Base-by-base conservation (phyloP, 345 rosid species). In the Toxicodendron radicans region DNA sequence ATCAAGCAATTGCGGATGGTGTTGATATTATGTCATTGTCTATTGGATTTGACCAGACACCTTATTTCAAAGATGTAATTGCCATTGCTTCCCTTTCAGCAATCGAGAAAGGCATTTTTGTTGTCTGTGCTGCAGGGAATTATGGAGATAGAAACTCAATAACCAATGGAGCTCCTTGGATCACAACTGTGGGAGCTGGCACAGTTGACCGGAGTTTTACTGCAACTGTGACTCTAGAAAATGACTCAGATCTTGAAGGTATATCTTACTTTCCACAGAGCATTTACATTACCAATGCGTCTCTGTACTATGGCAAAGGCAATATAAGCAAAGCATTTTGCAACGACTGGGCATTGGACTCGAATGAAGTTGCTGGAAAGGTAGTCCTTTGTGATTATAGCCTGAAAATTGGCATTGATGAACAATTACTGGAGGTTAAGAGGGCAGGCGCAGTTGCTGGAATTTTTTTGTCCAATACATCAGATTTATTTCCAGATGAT, bases 1-100 rank as follows among this genome's bases (percentile, higher is more conserved):
- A 91, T 76, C 89, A 85, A 68, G 93, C 93, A n/a, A 83, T 87
- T 35, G 85, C 81, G 41, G 93, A 91, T 75, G 87, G 93, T 52
- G 90, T 89, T 4, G 87, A 89, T 70, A 70, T 91, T 49, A 72
- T 89, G 75, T 89, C 93, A 10, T 2, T 91, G 7, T 91, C 92
- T 13, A 52, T 91, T 0, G 92, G 91, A 18, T 71, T 91, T 43
- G 8, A 14, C 2, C 79, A n/a, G 4, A 27, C 77, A 21, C 80
- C 82, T 1, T 82, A 79, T 75, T 82, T 68, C 60, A 24, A 66
- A 13, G 85, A 82, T 60, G 77, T 71, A 5, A 85, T 91, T 21
- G 91, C 92, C 65, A 82, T 85, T 10, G 88, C 86, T 18, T 75
- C 89, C 0, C 87, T 89, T 58, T 83, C 96, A 0, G 89, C 93